A percentile compares a stretch with the other conserved stretches of the same genome.
These are phyloP conservation scores for Arctostaphylos glauca DNA, from an alignment of 148 eudicot species.

Conservation along the genomic window DNA sequence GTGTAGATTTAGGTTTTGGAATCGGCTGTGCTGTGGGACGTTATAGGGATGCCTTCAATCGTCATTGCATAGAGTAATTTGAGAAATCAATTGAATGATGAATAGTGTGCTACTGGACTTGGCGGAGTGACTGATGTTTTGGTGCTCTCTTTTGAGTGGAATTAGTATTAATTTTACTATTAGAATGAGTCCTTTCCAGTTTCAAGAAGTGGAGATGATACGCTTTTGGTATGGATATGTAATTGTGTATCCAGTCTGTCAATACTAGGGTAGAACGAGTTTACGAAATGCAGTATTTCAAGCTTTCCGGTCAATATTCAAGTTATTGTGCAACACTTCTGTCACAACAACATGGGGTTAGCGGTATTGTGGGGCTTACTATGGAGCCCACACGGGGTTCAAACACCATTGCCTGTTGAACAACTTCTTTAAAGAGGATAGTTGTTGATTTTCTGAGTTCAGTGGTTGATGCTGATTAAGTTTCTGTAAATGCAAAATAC, in stretches of 20 bases:
- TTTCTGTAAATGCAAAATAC: background rate
- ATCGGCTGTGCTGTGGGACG: constrained; percentile 9
- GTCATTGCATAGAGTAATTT: background rate
- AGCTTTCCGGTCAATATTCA: background rate
- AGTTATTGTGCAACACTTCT: background rate
- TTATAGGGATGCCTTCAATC: background rate
- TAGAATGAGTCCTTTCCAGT: background rate
- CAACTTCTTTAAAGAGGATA: background rate
- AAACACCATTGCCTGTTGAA: background rate
- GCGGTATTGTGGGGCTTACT: background rate
- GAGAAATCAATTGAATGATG: background rate
- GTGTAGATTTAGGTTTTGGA: constrained; percentile 13
- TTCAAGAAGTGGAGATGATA: background rate
- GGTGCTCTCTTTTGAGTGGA: background rate
- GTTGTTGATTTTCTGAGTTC: background rate
- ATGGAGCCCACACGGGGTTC: background rate
- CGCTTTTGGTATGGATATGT: constrained; percentile 19
- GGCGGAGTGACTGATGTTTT: constrained; percentile 14
- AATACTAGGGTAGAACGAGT: background rate
- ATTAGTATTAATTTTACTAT: constrained; percentile 3
- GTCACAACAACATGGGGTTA: background rate
- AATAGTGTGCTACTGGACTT: constrained; percentile 18
- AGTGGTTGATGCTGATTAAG: background rate
- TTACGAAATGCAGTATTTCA: background rate
- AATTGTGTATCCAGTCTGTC: background rate